Evolutionary conservation across 225 moss, liverwort and hornwort genomes (phyloP).

Genomic region (Physcomitrium patens): DNA sequence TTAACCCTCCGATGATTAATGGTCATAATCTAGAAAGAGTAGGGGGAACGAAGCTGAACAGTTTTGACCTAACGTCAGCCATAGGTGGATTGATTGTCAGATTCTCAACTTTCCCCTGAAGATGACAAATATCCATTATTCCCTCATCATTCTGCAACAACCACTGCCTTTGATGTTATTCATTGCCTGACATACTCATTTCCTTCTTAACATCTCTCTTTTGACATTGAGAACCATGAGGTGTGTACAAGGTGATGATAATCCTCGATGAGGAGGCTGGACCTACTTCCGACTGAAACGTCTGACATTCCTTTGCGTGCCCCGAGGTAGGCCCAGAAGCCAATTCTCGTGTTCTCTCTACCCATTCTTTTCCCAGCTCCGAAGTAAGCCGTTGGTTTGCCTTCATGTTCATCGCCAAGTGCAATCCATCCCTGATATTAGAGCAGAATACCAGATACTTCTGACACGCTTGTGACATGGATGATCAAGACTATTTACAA

Average conservation of each 20-base stretch:
- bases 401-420: constrained; percentile 31
- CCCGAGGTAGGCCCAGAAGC: constrained; percentile 4
- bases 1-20: not conserved
- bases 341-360: constrained; percentile 9
- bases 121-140: constrained; percentile 22
- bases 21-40: not conserved
- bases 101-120: constrained; percentile 24
- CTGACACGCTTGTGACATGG: not conserved
- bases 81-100: constrained; percentile 11
- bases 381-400: constrained; percentile 28
- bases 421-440: constrained; percentile 29
- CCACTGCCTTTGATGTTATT: not conserved
- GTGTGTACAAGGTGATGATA: not conserved
- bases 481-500: not conserved
- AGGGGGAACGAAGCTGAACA: not conserved
- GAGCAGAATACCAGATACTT: not conserved
- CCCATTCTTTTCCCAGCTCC: constrained; percentile 26
- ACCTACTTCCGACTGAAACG: constrained; percentile 19
- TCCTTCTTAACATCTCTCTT: not conserved
- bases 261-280: not conserved
- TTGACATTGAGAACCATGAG: not conserved
- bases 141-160: constrained; percentile 24
- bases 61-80: constrained; percentile 14
- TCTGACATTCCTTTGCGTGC: constrained; percentile 33
- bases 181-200: not conserved